Base-by-base conservation (phyloP, 345 rosid genomes). In the Brassica carinata region DNA sequence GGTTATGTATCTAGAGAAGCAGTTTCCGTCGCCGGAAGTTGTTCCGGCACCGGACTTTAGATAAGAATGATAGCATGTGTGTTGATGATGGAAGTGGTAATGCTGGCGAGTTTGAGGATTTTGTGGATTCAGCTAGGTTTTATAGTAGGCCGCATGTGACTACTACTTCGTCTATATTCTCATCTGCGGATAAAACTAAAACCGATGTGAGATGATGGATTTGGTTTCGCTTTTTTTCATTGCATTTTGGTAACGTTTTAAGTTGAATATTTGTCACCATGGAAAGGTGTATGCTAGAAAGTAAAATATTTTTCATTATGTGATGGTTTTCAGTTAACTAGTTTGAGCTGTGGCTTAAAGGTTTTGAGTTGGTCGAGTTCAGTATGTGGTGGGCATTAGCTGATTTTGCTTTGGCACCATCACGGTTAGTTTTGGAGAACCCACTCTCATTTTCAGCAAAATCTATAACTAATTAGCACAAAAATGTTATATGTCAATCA, bases 1-100 rank as follows among this genome's bases (percentile, higher is more conserved):
- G 9, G 85, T 86, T 65, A 88, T 93, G 85, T 93, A 88, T 81
- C 83, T 95, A 69, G 96, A 91, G 18, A 92, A 94, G 59, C 91
- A 90, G 71, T 69, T 80, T 40, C 76, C 81, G 0, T 63, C 88
- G 67, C 94, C 95, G 19, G 88, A 85, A 26, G 78, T 69, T 26
- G 85, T 90, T 31, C 79, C 86, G 26, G 77, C 91, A 38, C 92
- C 89, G 7, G 91, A 87, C 11, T 87, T 71, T 58, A 65, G 83
- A 85, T 55, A 71, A 71, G 33, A 86, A 74, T 71, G 86, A 80
- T 69, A 76, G 78, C 34, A 82, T 67, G 72, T 77, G 67, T 61
- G 23, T 77, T 13, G 82, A 73, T 72, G 71, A 43, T 7, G 64
- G 72, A 57, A 67, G 81, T 5, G 65, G 76, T 19, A 17, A 72